Percentiles rank a stretch among this genome's conserved stretches.
phyloP scores from a whole-genome alignment of 1,139 yeast genomes.

The Candida freyschussii region DNA sequence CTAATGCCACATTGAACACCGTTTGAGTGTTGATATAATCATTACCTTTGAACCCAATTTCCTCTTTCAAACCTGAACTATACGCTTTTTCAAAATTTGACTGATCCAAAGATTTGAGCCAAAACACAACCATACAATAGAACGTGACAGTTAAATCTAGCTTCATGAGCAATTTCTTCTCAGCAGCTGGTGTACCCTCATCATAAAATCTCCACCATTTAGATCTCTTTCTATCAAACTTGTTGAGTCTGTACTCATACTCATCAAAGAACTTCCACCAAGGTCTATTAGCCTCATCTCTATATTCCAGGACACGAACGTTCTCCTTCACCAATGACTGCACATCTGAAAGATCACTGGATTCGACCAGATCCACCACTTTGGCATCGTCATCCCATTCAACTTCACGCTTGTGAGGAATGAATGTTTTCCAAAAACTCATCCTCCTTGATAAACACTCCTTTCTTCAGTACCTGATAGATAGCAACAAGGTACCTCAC shows the following conservation, averaged over 20 bases:
- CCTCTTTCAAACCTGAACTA: constrained; percentile 57
- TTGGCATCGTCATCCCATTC: too few relatives aligned
- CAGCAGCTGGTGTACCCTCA: constrained; percentile 49
- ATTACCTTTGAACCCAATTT: constrained; percentile 44
- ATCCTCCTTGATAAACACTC: too few relatives aligned
- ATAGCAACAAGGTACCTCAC: too few relatives aligned
- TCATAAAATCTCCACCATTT: constrained; percentile 37
- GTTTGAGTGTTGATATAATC: constrained; percentile 56
- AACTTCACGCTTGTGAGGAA: too few relatives aligned
- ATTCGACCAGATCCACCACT: too few relatives aligned
- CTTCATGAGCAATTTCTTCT: constrained; percentile 50
- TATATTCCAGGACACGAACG: constrained; percentile 29
- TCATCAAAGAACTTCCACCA: constrained; percentile 67
- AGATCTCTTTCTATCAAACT: constrained; percentile 1
- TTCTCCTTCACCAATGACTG: too few relatives aligned
- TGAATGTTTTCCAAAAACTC: too few relatives aligned
- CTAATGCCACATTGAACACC: constrained; percentile 52
- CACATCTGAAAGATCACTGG: too few relatives aligned
- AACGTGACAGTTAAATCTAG: constrained; percentile 40
- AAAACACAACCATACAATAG: constrained; percentile 47
- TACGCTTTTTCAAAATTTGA: constrained; percentile 58
- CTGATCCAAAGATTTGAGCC: constrained; percentile 67
- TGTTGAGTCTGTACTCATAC: constrained; percentile 33
- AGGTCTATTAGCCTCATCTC: constrained; percentile 50
- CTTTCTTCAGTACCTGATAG: too few relatives aligned